Evolutionary conservation across 208 protist genomes (phyloP), one percentile per base, ranked within the genome.

Genomic region (Naegleria lovaniensis): DNA sequence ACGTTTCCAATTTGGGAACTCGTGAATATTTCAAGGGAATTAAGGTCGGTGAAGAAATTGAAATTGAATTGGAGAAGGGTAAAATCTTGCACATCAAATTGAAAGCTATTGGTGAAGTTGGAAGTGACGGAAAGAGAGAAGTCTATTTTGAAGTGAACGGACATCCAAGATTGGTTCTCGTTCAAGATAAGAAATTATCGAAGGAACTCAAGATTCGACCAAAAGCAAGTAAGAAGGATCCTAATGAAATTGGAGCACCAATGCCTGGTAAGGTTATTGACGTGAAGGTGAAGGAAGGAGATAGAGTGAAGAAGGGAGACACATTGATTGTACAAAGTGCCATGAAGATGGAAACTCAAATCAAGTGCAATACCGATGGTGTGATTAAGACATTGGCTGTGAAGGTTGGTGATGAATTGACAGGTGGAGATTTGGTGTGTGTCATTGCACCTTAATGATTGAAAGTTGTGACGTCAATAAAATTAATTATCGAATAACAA

Each of bases 321-420:
- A 90, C 95, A 41, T 88, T 99, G n/a, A 86, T 98, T 59, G 94
- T 97, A 0, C 90, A 99, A 84, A 97, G 98, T 92, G 97, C 97
- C 13, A 99, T 99, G 97, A 99, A 99, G 94, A 99, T 99, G 97
- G 96, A 98, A 88, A 95, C 95, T 92, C 94, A 93, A 43, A 91
- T 97, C 36, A 86, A 92, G 90, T 92, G 94, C 33, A 89, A 90
- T 36, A 58, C 41, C n/a, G 92, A 93, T 91, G 95, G 95, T 41
- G 92, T 83, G 4, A 92, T 96, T 52, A 92, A 88, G 36, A 90
- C 92, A 33, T 3, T 90, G 16, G 19, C 6, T 41, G 90, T 87
- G 36, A 41, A 95, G 15, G 39, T 51, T 25, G 67, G 38, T 6
- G 87, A 90, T 79, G 16, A 39, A 11, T 7, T 90, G 2, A 5